Conservation (phyloP, 441 rosid species). For the Jatropha podagrica region DNA sequence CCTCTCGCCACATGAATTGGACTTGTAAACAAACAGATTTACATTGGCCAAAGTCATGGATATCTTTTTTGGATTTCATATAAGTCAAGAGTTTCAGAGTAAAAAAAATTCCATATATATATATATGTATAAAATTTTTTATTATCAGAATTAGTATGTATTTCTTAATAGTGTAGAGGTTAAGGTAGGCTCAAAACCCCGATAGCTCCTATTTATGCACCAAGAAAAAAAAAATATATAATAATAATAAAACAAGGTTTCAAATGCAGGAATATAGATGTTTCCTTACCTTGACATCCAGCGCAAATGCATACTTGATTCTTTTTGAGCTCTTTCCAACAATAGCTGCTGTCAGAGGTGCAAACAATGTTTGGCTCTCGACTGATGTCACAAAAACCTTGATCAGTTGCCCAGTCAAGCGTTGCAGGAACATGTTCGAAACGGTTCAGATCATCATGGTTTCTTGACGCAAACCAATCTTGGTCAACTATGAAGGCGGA, state of each 20-base stretch:
- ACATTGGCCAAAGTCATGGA: no score
- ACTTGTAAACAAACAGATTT: background rate
- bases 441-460: background rate
- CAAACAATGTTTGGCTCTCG: background rate
- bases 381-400: constrained; percentile 9
- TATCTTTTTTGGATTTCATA: no score
- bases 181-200: no score
- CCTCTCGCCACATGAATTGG: background rate
- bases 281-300: background rate
- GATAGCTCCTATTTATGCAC: no score
- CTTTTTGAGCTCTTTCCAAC: background rate
- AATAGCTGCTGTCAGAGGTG: background rate
- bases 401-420: constrained; percentile 11
- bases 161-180: no score
- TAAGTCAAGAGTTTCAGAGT: no score
- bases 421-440: constrained; percentile 14
- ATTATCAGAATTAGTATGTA: no score
- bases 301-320: constrained; percentile 14
- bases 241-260: no score
- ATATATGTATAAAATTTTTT: no score
- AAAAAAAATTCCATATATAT: background rate
- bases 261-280: no score
- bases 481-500: constrained; percentile 13
- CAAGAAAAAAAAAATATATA: background rate
- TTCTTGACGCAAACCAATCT: background rate